Evolutionary conservation across 2,329 filamentous ascomycete genomes (phyloP), one percentile per base, ranked within the genome.

Genomic region (Shiraia sp.): DNA sequence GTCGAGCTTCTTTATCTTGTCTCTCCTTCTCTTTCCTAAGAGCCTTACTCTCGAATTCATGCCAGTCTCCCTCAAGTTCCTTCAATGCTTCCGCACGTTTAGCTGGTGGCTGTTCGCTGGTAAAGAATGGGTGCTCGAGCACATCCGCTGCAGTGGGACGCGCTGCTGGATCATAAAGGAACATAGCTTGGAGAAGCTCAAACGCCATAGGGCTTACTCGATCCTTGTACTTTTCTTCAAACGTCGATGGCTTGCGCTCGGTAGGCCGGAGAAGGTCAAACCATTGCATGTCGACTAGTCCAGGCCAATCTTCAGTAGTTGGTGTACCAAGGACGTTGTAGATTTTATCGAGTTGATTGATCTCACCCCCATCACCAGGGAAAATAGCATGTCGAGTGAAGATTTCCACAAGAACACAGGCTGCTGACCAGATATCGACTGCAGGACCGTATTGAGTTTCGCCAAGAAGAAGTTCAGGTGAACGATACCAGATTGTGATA

Each of bases 401-500:
- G 48, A 99, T 96, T 66, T 99, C 93, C 32, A 96, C 85, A 65
- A 97, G 86, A 1, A 99, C 93, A 63, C 93, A 99, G 1, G 92
- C 93, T 2, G 93, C 93, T 62, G 90, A 96, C 93, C 93, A 99
- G 25, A 97, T 86, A 68, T 99, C 93, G 51, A 99, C 90, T 17
- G 92, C 92, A 0, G 93, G 90, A 0, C 93, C 97, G 72, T 99
- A 99, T 68, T 99, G 93, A n/a, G 88, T 83, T 32, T 87, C 89
- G 2, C 93, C 93, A 1, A 99, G 81, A 1, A 99, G 81, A 3
- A 99, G 79, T 70, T 99, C 93, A 0, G 93, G 93, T 0, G 93
- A 93, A 13, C 93, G 88, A 63, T 99, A 99, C 95, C 95, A 99
- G 53, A 99, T 96, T 2, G 93, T 99, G 65, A 99, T 96, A 57